A percentile compares a stretch with the other conserved stretches of the same genome.
phyloP scores from a whole-genome alignment of 805 yeast genomes.

The Hanseniaspora nectarophila region DNA sequence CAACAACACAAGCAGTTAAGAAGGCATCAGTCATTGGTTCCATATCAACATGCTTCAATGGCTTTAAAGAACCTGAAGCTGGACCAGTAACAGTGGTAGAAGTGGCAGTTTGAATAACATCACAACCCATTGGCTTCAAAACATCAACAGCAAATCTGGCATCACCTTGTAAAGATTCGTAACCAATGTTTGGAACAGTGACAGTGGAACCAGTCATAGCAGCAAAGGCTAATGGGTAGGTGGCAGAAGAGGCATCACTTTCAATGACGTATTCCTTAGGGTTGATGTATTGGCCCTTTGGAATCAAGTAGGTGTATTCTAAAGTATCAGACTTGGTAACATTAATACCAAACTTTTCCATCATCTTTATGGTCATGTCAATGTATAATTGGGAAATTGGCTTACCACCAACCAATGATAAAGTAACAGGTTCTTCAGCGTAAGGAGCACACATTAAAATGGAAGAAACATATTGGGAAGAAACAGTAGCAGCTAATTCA shows the following conservation, averaged over 20 bases:
- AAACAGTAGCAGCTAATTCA: conserved; percentile 88
- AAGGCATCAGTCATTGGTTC: conserved; percentile 99
- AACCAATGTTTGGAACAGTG: conserved; percentile 89
- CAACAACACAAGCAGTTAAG: conserved; percentile 90
- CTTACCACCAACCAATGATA: conserved; percentile 85
- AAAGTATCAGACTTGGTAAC: conserved; percentile 62
- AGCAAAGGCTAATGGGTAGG: conserved; percentile 94
- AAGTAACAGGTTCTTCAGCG: conserved; percentile 75
- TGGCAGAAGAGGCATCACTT: conserved; percentile 95
- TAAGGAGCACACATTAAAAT: conserved; percentile 96
- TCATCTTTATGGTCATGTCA: conserved; percentile 94
- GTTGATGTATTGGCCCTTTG: conserved; percentile 65
- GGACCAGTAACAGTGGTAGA: conserved; percentile 93
- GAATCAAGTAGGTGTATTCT: conserved; percentile 79
- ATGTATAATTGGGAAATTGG: conserved; percentile 93
- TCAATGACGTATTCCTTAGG: conserved; percentile 83
- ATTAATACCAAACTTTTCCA: conserved; percentile 74
- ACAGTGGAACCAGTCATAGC: conserved; percentile 90
- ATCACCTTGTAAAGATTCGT: conserved; percentile 87
- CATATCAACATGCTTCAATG: conserved; percentile 77
- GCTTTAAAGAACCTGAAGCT: conserved; percentile 50
- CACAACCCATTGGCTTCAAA: conserved; percentile 88
- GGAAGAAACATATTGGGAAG: conserved; percentile 95
- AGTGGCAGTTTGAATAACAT: conserved; percentile 66
- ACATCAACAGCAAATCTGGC: conserved; percentile 93